Evolutionary conservation across 345 rosid genomes (phyloP), one percentile per base, ranked within the genome.

Genomic region (Eucalyptus dawsonii): DNA sequence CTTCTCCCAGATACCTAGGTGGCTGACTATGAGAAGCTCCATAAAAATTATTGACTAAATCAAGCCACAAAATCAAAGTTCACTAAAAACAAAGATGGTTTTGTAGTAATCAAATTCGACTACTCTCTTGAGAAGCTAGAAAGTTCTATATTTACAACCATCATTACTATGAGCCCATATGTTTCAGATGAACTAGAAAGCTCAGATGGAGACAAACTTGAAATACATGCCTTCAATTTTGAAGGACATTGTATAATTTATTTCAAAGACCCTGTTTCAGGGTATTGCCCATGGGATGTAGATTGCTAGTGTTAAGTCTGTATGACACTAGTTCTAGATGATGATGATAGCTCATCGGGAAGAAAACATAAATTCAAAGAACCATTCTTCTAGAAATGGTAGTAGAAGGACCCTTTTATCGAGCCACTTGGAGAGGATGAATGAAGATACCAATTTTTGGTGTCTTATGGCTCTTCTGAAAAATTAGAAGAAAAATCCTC

Each of bases 261-360:
- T 60, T 12, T 27, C 31, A 27, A 13, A 27, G 31, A 29, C 14
- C 69, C 5, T 27, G 0, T 60, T 29, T 27, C 1, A 4, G 3
- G 31, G n/a, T 29, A 60, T 29, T 60, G 14, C 8, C 16, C 69
- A 13, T 60, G 69, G 69, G 69, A 60, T 27, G 69, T 60, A 27
- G 16, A 27, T 60, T 60, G 16, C 16, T 29, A 60, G 34, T 60
- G 69, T 29, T 27, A 27, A 60, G 69, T 60, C 5, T 3, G 15
- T 60, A 27, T 27, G 69, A 29, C 69, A 60, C 31, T 1, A 88
- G 0, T 29, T 58, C 12, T 1, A 22, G 1, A 56, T 56, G 62
- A 56, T 1, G 0, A 56, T 56, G 62, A 56, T 24, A 56, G 29
- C 2, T 24, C 27, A 9, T 56, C 0, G 1, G 0, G 62, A 56